phyloP scores from a whole-genome alignment of 768 basidiomycete species.

The Leccinum arenicola region DNA sequence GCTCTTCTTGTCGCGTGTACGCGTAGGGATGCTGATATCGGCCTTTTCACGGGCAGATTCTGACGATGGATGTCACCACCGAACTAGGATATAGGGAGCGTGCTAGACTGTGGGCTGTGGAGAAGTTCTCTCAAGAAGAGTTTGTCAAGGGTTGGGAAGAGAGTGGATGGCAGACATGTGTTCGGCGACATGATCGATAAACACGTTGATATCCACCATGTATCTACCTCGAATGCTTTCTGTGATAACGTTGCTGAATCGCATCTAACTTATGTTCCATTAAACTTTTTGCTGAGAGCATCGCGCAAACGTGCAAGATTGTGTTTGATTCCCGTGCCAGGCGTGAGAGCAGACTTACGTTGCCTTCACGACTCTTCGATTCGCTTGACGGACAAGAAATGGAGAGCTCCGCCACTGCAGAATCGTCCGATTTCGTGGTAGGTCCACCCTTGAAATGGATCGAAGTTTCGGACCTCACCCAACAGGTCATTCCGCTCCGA shows the following conservation, averaged over 20 bases:
- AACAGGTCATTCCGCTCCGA: background rate
- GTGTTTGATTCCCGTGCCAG: background rate
- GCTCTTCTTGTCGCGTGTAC: slow-evolving; percentile 1
- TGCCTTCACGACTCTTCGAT: background rate
- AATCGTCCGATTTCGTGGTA: background rate
- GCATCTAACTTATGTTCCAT: background rate
- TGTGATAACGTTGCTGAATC: background rate
- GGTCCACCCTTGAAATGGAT: background rate
- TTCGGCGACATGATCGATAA: slow-evolving; percentile 8
- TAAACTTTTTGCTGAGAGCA: background rate
- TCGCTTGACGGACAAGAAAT: background rate
- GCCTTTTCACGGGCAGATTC: slow-evolving; percentile 17
- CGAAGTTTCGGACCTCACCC: background rate
- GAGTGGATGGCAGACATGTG: slow-evolving; percentile 52
- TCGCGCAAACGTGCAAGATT: background rate
- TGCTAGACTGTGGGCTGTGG: slow-evolving; percentile 68
- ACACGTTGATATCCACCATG: background rate
- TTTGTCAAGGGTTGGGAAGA: slow-evolving; percentile 76
- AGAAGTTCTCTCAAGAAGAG: slow-evolving; percentile 71
- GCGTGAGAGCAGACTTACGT: background rate
- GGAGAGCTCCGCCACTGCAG: background rate
- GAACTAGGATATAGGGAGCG: slow-evolving; percentile 62
- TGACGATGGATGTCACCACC: slow-evolving; percentile 54
- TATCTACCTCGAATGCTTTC: background rate
- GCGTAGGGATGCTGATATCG: slow-evolving; percentile 9